Conservation (phyloP, 2,329 filamentous ascomycete species). For the Talaromyces sp. region DNA sequence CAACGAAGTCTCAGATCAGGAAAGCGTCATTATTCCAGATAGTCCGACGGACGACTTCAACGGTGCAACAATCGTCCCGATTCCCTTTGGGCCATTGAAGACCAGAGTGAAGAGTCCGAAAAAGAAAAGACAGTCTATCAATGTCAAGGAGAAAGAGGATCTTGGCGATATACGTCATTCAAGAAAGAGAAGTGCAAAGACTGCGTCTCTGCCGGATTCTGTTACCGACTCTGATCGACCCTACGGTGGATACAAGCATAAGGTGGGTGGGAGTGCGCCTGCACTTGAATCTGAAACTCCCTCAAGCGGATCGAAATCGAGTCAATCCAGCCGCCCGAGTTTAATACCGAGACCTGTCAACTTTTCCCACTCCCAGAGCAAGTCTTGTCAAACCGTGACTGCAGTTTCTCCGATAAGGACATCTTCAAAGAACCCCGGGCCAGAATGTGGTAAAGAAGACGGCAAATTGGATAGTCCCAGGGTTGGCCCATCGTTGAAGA, state of each 20-base stretch:
- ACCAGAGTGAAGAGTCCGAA: background rate
- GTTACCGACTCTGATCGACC: slow-evolving; percentile 24
- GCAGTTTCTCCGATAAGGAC: background rate
- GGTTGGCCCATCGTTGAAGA: background rate
- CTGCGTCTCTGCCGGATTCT: slow-evolving; percentile 32
- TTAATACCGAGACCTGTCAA: slow-evolving; percentile 13
- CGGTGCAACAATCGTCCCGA: background rate
- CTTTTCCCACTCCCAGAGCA: background rate
- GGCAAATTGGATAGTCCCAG: background rate
- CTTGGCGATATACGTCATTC: slow-evolving; percentile 7
- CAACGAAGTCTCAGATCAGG: background rate
- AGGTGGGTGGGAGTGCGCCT: background rate
- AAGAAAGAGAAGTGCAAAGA: slow-evolving; percentile 31
- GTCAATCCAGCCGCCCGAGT: slow-evolving; percentile 5
- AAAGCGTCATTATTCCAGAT: background rate
- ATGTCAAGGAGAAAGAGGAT: background rate
- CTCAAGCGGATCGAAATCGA: background rate
- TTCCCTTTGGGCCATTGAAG: background rate
- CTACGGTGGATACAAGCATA: slow-evolving; percentile 5
- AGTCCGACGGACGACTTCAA: background rate
- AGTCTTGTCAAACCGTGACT: background rate
- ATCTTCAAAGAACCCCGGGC: no score
- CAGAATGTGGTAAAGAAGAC: no score
- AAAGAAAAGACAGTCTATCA: background rate
- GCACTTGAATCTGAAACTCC: background rate